Base-by-base conservation (phyloP, 225 moss, liverwort and hornwort genomes). In the Bryum argenteum region DNA sequence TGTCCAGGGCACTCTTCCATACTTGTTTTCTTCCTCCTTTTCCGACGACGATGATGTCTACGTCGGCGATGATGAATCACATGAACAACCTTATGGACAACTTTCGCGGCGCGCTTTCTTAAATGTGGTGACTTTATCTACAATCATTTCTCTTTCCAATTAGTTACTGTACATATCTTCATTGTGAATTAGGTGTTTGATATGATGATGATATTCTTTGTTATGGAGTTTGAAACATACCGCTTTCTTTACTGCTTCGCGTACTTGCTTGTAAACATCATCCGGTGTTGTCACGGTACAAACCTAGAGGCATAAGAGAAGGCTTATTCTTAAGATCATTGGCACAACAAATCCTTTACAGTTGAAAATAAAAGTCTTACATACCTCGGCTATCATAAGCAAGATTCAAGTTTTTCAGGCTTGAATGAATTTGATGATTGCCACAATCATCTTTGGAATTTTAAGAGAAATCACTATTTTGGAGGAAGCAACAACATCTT, bases 201-300 rank as follows among this genome's bases (percentile, higher is more conserved):
- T 33, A 33, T 6, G 0, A 33, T 33, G 33, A 33, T 33, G 33
- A 44, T 3, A 11, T 44, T 44, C 44, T 44, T 3, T 11, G 3
- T 12, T 14, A 48, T 15, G 15, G 0, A 40, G 2, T 54, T 40
- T 60, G 14, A 41, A 5, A 62, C 10, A 58, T 75, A 84, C 81
- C 67, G 55, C 22, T 14, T 39, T 19, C 44, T 78, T 75, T 24
- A 81, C 55, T 18, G 45, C 78, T 75, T 52, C 22, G 1, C 24
- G 69, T 8, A 84, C 75, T 78, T 81, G 67, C 0, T 10, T 16
- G 17, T 78, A 84, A 6, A 84, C 71, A 54, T 75, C 80, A 60
- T 78, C 60, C 1, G 84, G 84, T 54, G 78, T 65, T 22, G 77
- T 75, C 1, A 81, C 10, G 9, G 71, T 81, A 11, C 68, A 71